Base-by-base conservation (phyloP, 1,284 basidiomycete species). In the Caloboletus firmus region DNA sequence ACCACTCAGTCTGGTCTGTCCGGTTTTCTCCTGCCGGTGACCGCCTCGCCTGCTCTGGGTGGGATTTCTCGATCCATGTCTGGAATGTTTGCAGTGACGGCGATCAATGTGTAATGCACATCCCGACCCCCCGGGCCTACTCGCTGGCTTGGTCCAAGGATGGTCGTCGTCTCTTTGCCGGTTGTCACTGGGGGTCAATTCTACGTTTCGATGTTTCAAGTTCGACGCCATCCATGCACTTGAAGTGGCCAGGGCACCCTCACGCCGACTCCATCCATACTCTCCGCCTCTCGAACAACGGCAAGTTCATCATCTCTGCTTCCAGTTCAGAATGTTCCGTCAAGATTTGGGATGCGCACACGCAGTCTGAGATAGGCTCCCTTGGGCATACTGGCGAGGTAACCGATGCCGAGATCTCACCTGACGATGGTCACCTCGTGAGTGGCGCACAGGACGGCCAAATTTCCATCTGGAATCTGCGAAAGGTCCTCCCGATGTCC, bases 61-160 rank as follows among this genome's bases (percentile, higher is more conserved):
- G 53, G 52, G 34, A 42, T 45, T 55, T 13, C 39, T 43, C 32
- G 4, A 51, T 65, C 18, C 53, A 45, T 6, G 6, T 63, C 31
- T 58, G 64, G 54, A 42, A 41, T 6, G 7, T 54, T n/a, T n/a
- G 12, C 20, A 26, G n/a, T 8, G 47, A 43, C 5, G 3, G 1
- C 0, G 4, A 34, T 45, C 44, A 35, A 15, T 13, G 7, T 15
- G 3, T 15, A 5, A 28, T 26, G 5, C 20, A 31, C 20, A 36
- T 58, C 20, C 52, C 48, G 7, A 39, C 49, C 0, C 37, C 58
- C 41, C 52, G 42, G 0, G 57, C 36, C 3, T 53, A 28, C 46
- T 66, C 62, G 0, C 62, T 63, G 10, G 45, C 45, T 44, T 64
- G 64, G 62, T 63, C 62, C 6, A 49, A 43, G 11, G 60, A 67